Evolutionary conservation across 192 early-diverging fungal genomes (phyloP).

Genomic region (Kappamyces sp.): DNA sequence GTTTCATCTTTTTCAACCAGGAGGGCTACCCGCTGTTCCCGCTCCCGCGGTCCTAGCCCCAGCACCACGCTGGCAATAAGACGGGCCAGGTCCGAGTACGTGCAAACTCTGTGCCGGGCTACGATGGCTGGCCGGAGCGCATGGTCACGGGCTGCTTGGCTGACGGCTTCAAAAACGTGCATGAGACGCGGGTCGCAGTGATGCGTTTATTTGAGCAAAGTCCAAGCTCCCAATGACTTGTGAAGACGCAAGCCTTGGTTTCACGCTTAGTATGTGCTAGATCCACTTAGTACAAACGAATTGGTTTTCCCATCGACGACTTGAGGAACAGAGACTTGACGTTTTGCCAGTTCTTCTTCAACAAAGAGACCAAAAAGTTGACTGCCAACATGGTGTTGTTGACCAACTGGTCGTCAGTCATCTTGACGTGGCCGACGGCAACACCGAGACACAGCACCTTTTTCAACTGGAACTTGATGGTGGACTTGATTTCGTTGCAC

Average conservation of each 20-base stretch:
- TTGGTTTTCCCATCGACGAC: constrained; percentile 93
- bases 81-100: no score
- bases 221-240: constrained; percentile 6
- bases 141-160: no score
- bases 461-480: constrained; percentile 99
- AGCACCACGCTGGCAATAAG: no score
- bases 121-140: no score
- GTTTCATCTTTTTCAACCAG: neutral
- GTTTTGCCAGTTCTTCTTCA: constrained; percentile 99
- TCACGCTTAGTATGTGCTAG: neutral
- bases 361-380: constrained; percentile 96
- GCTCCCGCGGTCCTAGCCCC: neutral
- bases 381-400: constrained; percentile 96
- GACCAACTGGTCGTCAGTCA: constrained; percentile 92
- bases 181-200: no score
- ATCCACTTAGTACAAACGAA: constrained; percentile 73
- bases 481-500: constrained; percentile 89
- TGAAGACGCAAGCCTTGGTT: constrained; percentile 6
- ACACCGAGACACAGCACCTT: constrained; percentile 98
- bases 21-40: constrained; percentile 3
- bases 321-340: constrained; percentile 97
- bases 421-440: constrained; percentile 89
- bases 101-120: no score
- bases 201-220: no score
- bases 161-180: no score